These are phyloP conservation scores for Nicotiana knightiana DNA, from an alignment of 257 asterid genomes.

Conservation along the genomic window DNA sequence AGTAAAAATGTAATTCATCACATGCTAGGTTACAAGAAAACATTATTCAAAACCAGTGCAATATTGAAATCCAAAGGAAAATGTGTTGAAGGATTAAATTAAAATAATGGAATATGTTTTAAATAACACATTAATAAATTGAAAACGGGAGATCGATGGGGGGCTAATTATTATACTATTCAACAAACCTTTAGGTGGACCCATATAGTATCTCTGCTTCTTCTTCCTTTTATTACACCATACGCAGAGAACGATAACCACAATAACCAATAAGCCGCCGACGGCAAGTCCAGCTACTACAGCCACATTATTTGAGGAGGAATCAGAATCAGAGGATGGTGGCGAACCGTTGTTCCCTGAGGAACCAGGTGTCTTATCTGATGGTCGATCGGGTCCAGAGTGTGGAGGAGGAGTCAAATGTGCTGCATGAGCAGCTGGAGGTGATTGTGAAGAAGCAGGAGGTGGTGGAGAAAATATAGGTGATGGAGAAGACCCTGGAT, in stretches of 20 bases:
- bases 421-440: neutral
- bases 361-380: neutral
- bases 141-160: neutral
- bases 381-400: neutral
- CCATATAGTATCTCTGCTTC: constrained; percentile 24
- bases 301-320: neutral
- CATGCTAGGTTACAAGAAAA: neutral
- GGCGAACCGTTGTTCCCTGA: neutral
- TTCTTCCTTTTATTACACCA: constrained; percentile 36
- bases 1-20: neutral
- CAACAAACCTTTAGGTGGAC: constrained; percentile 16
- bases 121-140: too few relatives aligned
- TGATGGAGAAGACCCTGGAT: constrained; percentile 9
- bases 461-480: constrained; percentile 13
- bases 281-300: constrained; percentile 23
- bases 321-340: constrained; percentile 7
- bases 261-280: constrained; percentile 20
- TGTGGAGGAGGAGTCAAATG: constrained; percentile 9
- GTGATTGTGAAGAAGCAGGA: neutral
- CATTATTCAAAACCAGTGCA: neutral
- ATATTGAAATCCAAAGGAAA: neutral
- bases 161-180: too few relatives aligned
- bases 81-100: neutral
- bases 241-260: constrained; percentile 12
- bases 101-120: too few relatives aligned